These are phyloP conservation scores for Leccinum pachyderme DNA, from an alignment of 1,284 basidiomycete genomes.

Conservation along the genomic window DNA sequence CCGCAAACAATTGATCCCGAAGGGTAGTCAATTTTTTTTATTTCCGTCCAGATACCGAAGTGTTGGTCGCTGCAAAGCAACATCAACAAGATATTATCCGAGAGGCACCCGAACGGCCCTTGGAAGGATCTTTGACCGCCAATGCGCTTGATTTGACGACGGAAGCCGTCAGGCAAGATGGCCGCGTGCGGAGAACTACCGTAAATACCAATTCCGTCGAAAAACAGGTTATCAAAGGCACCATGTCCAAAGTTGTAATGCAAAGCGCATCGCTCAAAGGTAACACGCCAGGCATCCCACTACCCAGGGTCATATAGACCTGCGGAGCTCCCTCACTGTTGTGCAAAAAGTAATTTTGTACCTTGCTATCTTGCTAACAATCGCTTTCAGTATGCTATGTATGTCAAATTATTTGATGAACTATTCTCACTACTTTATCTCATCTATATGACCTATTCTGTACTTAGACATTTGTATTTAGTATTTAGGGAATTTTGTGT, in stretches of 20 bases:
- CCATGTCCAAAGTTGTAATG: slow-evolving; percentile 51
- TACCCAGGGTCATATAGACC: slow-evolving; percentile 13
- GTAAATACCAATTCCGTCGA: slow-evolving; percentile 43
- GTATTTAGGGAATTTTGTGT: slow-evolving; percentile 8
- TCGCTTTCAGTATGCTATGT: slow-evolving; percentile 14
- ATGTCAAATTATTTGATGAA: slow-evolving; percentile 4
- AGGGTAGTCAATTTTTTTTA: not conserved
- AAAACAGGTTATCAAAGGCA: slow-evolving; percentile 51
- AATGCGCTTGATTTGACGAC: slow-evolving; percentile 37
- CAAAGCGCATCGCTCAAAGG: slow-evolving; percentile 23
- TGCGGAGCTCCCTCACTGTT: not conserved
- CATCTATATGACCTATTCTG: slow-evolving; percentile 8
- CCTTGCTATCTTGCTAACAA: slow-evolving; percentile 10
- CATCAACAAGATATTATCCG: slow-evolving; percentile 19
- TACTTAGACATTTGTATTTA: slow-evolving; percentile 18
- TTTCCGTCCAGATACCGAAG: slow-evolving; percentile 23
- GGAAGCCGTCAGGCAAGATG: slow-evolving; percentile 38
- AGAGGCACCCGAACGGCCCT: slow-evolving; percentile 28
- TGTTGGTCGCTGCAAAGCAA: slow-evolving; percentile 13
- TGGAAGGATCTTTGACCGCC: slow-evolving; percentile 25
- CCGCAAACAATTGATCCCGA: slow-evolving; percentile 1
- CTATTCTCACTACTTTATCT: not conserved
- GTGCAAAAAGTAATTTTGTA: slow-evolving; percentile 17
- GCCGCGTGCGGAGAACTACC: slow-evolving; percentile 41
- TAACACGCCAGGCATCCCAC: slow-evolving; percentile 4